Evolutionary conservation across 2,329 filamentous ascomycete genomes (phyloP), one percentile per base, ranked within the genome.

Genomic region (Ophiostoma pallidulum): DNA sequence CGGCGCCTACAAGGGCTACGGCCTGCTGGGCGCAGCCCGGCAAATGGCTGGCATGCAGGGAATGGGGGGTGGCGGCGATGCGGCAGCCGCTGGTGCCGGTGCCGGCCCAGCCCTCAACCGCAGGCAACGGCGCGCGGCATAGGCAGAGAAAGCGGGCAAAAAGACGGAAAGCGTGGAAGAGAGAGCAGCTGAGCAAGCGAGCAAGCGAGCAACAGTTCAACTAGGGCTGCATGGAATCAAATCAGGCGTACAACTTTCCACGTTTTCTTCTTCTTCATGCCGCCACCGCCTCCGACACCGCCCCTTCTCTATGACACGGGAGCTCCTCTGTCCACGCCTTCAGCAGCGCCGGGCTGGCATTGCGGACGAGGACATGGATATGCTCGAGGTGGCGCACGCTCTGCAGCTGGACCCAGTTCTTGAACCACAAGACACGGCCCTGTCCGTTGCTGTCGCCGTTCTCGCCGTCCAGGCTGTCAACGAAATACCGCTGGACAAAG

Each of bases 331-430:
- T 74, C 76, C 78, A 81, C 54, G 70, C 66, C 53, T 73, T 64
- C 50, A 82, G 53, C 49, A 73, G 61, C 24, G 71, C 71, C 26
- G 72, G 67, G 40, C 70, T 70, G 20, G 71, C 75, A 56, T 76
- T 69, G 46, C 66, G 73, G 43, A 83, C 75, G 58, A 84, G 60
- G 29, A 97, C 80, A 64, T 97, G 91, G 59, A 96, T 82, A 63
- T 96, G 91, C 68, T 95, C 90, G 40, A 96, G 71, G 3, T 85
- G 77, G 57, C 90, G 79, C 36, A 96, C 84, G 57, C 86, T 94
- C 70, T 96, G 94, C 61, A 96, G 67, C 22, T 81, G 80, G 51
- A 80, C 81, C 89, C 89, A 95, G 58, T 96, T 96, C 74, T 91
- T 94, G 68, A 96, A 96, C 88, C 89, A 97, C 51, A 89, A 62